Conservation (phyloP, 2,329 filamentous ascomycete genomes). For the Aureobasidium uvarum region DNA sequence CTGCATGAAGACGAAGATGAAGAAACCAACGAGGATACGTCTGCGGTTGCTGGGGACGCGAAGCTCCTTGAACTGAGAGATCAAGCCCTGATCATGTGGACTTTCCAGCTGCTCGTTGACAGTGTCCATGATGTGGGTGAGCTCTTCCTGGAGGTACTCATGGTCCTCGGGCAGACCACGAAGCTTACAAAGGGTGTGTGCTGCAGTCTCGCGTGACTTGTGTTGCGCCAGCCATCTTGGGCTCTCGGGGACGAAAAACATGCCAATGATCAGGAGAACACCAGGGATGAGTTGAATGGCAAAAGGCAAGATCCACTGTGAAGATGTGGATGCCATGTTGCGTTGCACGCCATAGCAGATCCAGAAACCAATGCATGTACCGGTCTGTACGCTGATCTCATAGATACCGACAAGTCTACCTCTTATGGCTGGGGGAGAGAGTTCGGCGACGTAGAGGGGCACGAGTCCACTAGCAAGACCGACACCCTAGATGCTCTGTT, state of each 20-base stretch:
- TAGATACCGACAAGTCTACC: slow-evolving; percentile 40
- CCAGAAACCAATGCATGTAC: slow-evolving; percentile 41
- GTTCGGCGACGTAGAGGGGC: slow-evolving; percentile 40
- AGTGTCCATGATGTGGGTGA: slow-evolving; percentile 35
- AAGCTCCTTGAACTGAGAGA: slow-evolving; percentile 61
- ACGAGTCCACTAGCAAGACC: slow-evolving; percentile 38
- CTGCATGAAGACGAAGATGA: slow-evolving; percentile 65
- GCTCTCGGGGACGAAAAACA: slow-evolving; percentile 37
- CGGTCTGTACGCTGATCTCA: slow-evolving; percentile 38
- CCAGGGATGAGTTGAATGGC: slow-evolving; percentile 39
- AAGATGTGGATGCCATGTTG: slow-evolving; percentile 31
- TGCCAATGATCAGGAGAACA: slow-evolving; percentile 35
- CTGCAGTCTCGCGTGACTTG: slow-evolving; percentile 30
- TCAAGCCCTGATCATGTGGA: slow-evolving; percentile 64
- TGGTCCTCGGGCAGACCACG: slow-evolving; percentile 31
- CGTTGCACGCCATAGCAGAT: slow-evolving; percentile 40
- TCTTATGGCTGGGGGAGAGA: slow-evolving; percentile 39
- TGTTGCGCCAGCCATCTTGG: slow-evolving; percentile 37
- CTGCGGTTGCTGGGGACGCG: slow-evolving; percentile 64
- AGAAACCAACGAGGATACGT: slow-evolving; percentile 64
- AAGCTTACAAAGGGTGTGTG: slow-evolving; percentile 30
- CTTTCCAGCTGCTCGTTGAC: slow-evolving; percentile 20
- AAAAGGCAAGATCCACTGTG: slow-evolving; percentile 36
- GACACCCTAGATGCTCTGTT: slow-evolving; percentile 27
- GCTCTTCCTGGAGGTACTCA: slow-evolving; percentile 35